Evolutionary conservation across 352 stramenopile species (phyloP), one percentile per base, ranked within the genome.

Genomic region (Elongisporangium senticosum): DNA sequence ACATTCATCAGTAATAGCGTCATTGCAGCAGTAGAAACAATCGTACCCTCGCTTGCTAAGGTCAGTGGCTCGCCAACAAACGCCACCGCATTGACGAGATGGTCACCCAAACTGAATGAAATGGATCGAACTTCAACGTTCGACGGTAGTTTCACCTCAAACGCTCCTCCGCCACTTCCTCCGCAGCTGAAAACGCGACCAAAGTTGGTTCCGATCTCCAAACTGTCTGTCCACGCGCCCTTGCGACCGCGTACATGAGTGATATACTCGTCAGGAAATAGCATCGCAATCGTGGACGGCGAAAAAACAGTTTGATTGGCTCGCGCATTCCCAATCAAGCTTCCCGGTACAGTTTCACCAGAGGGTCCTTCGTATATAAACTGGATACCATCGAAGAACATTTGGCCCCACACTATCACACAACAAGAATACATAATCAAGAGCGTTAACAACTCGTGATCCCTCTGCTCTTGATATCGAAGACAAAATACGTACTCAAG

Each of bases 151-250:
- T 53, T 4, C 2, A 91, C 59, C 3, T 55, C 51, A 62, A 95
- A 95, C 3, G 75, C 69, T 2, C 67, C 71, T 4, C 85, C 85
- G 11, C 83, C 85, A 28, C 62, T 78, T 4, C 85, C 83, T 24
- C 85, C 85, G 33, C 76, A 90, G 0, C 53, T 66, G 5, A 89
- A 19, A 0, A 59, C 58, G 6, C 83, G 85, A 1, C 74, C 80
- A 63, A 90, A 90, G 56, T 75, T 95, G 33, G 85, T 95, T 23
- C 71, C 57, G 11, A 95, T 33, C 1, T 58, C 59, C n/a, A 95
- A 53, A 19, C 58, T 69, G 51, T 95, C 85, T 3, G 65, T 91
- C 85, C 85, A 95, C 50, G 81, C 83, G 7, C 85, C 85, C 28
- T 89, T 90, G 2, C 79, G 74, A 14, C 85, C 85, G 53, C 66